Base-by-base conservation (phyloP, 1,284 basidiomycete genomes). In the Rhodotorula sp. region DNA sequence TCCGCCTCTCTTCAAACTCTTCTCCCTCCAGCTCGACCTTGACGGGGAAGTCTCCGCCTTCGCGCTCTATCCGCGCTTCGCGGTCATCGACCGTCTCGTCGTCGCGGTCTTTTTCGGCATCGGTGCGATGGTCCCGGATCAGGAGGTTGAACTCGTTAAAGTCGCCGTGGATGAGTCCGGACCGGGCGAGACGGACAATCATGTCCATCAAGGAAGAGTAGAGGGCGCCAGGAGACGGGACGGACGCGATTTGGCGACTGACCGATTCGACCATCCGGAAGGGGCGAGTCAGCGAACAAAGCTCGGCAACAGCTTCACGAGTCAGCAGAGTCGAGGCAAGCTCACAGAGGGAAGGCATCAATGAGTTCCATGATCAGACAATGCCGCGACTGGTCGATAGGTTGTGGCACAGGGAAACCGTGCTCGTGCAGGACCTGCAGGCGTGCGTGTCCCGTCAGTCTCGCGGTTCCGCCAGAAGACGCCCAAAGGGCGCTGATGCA, bases 61-160 rank as follows among this genome's bases (percentile, higher is more conserved):
- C 71, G 0, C 49, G 3, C 26, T 49, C 69, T 58, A 77, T 67
- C 8, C 76, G 51, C 21, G 58, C 69, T 16, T 71, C 67, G 18
- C 71, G 73, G 10, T 79, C 75, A 34, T 76, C 73, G 3, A 65
- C 48, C 47, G 52, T 72, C 61, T 76, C 76, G 51, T 77, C 73
- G 54, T 74, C 75, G 8, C 72, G 70, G 56, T 70, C 74, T 52
- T 72, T 74, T 58, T 77, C 77, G 3, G 69, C 78, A 2, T 75
- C 68, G 47, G 71, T 67, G 20, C 75, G 71, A 61, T 77, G 75
- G 58, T 79, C 87, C 60, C 87, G 87, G 75, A 99, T 93, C 72
- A 99, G 88, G 78, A 99, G 93, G 82, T 99, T 99, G 85, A 99
- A 99, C 81, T 99, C 97, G 83, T 99, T 99, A 83, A 92, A 99